phyloP scores from a whole-genome alignment of 2,329 filamentous ascomycete genomes.

The Myriosclerotinia scirpicola region DNA sequence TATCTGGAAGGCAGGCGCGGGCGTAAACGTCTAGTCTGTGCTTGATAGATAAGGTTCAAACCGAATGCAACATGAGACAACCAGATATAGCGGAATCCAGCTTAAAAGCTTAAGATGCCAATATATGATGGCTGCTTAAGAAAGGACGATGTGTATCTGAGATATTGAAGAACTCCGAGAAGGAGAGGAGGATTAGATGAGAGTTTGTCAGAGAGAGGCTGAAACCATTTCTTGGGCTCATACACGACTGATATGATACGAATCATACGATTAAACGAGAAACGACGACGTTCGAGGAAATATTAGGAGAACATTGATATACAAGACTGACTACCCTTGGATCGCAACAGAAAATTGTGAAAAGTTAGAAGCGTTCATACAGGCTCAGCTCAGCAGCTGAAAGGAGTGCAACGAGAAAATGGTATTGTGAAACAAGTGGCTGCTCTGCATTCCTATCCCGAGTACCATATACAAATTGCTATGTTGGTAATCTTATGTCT shows the following conservation, averaged over 20 bases:
- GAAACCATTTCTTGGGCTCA: neutral
- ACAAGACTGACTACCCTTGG: neutral
- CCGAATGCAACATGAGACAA: neutral
- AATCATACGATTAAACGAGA: neutral
- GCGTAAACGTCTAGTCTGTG: neutral
- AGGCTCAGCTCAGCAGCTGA: neutral
- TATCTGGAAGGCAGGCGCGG: neutral
- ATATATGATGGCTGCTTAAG: neutral
- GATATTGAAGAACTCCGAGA: neutral
- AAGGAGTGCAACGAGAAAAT: neutral
- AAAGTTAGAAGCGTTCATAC: neutral
- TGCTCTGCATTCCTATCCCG: neutral
- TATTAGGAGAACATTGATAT: neutral
- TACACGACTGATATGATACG: neutral
- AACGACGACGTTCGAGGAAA: no score
- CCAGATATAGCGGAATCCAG: neutral
- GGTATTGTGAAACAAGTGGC: neutral
- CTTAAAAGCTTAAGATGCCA: neutral
- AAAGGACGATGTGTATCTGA: conserved; percentile 4
- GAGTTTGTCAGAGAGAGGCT: neutral
- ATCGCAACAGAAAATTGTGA: neutral
- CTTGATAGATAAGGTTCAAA: conserved; percentile 10
- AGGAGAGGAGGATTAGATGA: neutral
- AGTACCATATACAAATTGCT: neutral
- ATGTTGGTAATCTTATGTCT: neutral